Base-by-base conservation (phyloP, 2,329 filamentous ascomycete species). In the Aspergillus sclerotialis region DNA sequence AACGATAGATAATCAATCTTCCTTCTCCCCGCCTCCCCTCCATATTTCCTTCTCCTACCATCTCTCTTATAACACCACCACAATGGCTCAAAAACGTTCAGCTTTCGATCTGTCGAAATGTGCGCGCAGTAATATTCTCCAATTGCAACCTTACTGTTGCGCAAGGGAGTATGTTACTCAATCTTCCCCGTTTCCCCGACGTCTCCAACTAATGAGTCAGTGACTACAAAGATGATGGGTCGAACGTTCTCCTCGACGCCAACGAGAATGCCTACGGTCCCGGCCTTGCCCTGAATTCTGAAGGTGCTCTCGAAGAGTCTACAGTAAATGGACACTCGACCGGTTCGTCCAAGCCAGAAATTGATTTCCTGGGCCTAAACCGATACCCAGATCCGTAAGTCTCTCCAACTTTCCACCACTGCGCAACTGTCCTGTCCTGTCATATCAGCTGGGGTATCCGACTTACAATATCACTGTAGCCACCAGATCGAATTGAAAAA, bases 201-300 rank as follows among this genome's bases (percentile, higher is more conserved):
- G 42, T 35, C 30, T 27, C 37, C 33, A 36, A 43, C 48, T 53
- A 45, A 59, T 43, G 44, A 50, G 32, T 54, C 56, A 93, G 87
- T 68, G 92, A 98, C 75, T 96, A 98, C 76, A 95, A 98, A 69
- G 90, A 98, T 61, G 84, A 98, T 58, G 92, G 92, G 48, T 90
- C 80, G 39, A 96, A 96, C 56, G 80, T 96, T 52, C 81, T 98
- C 33, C 83, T 98, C 46, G 92, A 98, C 60, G 92, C 92, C 50
- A 98, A 98, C 55, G 92, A 98, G 68, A 98, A 98, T 56, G 88
- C 92, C 39, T 95, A 83, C 53, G 92, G 92, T 0, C 90, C 92
- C 0, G 82, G 85, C 2, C 68, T 95, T 31, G 67, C 72, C 2
- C 49, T 80, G 31, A 62, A 63, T 18, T 50, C 56, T 1, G 55